phyloP scores from a whole-genome alignment of 2,329 filamentous ascomycete genomes.

The Nothophoma quercina region DNA sequence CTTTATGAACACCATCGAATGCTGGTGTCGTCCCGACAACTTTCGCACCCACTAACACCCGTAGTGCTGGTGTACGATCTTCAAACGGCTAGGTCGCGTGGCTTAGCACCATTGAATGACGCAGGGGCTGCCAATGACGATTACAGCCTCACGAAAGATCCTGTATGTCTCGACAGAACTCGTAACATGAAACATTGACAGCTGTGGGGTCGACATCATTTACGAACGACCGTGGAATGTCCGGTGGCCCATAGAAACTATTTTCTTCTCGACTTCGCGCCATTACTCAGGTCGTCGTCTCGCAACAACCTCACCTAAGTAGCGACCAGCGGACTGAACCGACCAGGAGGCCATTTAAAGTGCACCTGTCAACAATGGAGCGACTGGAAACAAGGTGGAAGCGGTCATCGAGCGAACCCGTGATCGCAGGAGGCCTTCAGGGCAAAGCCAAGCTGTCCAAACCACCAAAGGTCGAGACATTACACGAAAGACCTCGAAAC shows the following conservation, averaged over 20 bases:
- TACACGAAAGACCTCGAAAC: constrained; percentile 9
- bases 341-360: too few relatives aligned
- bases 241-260: neutral
- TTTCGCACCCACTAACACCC: neutral
- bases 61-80: constrained; percentile 1
- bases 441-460: constrained; percentile 16
- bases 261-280: neutral
- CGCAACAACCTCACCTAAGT: too few relatives aligned
- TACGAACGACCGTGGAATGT: neutral
- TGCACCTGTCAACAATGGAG: too few relatives aligned
- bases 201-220: constrained; percentile 1
- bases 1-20: neutral
- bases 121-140: constrained; percentile 14
- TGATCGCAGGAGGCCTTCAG: constrained; percentile 2
- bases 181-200: constrained; percentile 14
- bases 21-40: neutral
- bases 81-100: constrained; percentile 13
- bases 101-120: constrained; percentile 20
- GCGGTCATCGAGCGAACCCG: neutral
- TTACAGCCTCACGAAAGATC: constrained; percentile 1
- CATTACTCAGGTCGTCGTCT: neutral
- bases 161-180: constrained; percentile 2
- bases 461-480: constrained; percentile 11
- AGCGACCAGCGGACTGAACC: too few relatives aligned
- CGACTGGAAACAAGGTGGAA: neutral